These are phyloP conservation scores for Globisporangium perplexum DNA, from an alignment of 352 stramenopile species.

Conservation along the genomic window DNA sequence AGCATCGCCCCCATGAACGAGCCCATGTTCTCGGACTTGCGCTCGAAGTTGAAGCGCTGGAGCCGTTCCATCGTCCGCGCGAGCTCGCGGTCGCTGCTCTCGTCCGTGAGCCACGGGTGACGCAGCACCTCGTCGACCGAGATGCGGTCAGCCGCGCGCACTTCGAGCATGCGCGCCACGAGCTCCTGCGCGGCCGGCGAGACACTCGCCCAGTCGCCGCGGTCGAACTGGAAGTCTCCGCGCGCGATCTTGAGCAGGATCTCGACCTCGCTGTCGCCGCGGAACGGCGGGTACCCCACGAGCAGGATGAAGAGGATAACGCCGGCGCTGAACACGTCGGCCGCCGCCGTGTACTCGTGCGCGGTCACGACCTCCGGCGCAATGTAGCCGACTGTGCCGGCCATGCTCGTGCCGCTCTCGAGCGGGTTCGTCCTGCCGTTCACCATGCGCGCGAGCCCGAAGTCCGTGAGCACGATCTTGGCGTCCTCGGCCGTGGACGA, in stretches of 20 bases:
- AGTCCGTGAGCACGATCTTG: slow-evolving; percentile 76
- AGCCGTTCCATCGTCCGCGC: slow-evolving; percentile 40
- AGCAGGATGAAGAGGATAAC: slow-evolving; percentile 80
- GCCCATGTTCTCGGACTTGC: slow-evolving; percentile 75
- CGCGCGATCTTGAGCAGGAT: slow-evolving; percentile 75
- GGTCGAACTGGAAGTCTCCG: slow-evolving; percentile 65
- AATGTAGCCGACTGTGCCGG: slow-evolving; percentile 76
- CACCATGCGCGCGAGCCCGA: slow-evolving; percentile 70
- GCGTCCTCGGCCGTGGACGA: slow-evolving; percentile 36
- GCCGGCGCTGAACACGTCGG: slow-evolving; percentile 76
- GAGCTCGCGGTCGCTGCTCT: slow-evolving; percentile 21
- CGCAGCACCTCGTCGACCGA: slow-evolving; percentile 51
- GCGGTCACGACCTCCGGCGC: slow-evolving; percentile 67
- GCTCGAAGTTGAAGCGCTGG: slow-evolving; percentile 74
- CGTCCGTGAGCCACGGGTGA: slow-evolving; percentile 55
- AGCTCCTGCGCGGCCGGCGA: slow-evolving; percentile 58
- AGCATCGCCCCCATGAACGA: slow-evolving; percentile 58
- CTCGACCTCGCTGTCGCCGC: slow-evolving; percentile 65
- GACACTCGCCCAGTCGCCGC: slow-evolving; percentile 54
- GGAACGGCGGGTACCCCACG: slow-evolving; percentile 74
- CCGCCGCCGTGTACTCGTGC: slow-evolving; percentile 57
- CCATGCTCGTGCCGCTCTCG: slow-evolving; percentile 56
- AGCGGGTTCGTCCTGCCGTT: slow-evolving; percentile 65
- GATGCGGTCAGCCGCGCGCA: slow-evolving; percentile 70
- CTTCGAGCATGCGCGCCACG: slow-evolving; percentile 63